Percentiles rank a stretch among this genome's conserved stretches.
These are phyloP conservation scores for Penicillium sp. DNA, from an alignment of 2,329 filamentous ascomycete genomes.

Conservation along the genomic window DNA sequence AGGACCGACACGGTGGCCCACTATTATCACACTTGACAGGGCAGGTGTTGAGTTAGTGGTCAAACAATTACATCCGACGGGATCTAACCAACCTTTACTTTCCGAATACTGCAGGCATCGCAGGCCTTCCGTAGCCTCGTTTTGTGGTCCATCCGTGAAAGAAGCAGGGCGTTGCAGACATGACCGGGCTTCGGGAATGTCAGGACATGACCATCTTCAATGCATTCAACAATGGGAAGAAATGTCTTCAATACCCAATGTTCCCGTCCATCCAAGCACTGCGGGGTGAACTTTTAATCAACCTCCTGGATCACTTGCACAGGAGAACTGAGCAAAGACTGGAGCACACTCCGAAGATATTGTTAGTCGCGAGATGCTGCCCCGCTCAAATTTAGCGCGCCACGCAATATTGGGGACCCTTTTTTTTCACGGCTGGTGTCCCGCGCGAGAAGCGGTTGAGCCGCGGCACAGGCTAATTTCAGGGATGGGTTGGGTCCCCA, in stretches of 20 bases:
- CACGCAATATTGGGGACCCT: neutral
- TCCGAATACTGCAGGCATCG: conserved; percentile 57
- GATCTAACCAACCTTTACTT: conserved; percentile 54
- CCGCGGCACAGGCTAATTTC: neutral
- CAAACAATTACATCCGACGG: neutral
- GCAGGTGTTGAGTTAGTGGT: conserved; percentile 17
- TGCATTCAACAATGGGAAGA: conserved; percentile 7
- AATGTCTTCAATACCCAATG: conserved; percentile 5
- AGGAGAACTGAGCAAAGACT: neutral
- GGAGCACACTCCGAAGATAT: neutral
- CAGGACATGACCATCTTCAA: conserved; percentile 25
- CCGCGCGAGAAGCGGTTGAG: neutral
- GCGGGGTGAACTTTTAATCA: conserved; percentile 14
- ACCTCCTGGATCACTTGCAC: conserved; percentile 15
- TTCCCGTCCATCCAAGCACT: conserved; percentile 19
- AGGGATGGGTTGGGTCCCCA: neutral
- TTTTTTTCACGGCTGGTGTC: conserved; percentile 4
- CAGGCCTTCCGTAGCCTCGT: conserved; percentile 55
- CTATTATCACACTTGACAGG: conserved; percentile 62
- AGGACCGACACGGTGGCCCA: conserved; percentile 68
- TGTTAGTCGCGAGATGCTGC: neutral
- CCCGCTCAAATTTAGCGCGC: conserved; percentile 2
- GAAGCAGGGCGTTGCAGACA: conserved; percentile 17
- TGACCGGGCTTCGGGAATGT: conserved; percentile 27
- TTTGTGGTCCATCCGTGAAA: conserved; percentile 42